Percentiles rank a stretch among this genome's conserved stretches.
phyloP scores from a whole-genome alignment of 2,329 filamentous ascomycete genomes.

The Plenodomus lindquistii region DNA sequence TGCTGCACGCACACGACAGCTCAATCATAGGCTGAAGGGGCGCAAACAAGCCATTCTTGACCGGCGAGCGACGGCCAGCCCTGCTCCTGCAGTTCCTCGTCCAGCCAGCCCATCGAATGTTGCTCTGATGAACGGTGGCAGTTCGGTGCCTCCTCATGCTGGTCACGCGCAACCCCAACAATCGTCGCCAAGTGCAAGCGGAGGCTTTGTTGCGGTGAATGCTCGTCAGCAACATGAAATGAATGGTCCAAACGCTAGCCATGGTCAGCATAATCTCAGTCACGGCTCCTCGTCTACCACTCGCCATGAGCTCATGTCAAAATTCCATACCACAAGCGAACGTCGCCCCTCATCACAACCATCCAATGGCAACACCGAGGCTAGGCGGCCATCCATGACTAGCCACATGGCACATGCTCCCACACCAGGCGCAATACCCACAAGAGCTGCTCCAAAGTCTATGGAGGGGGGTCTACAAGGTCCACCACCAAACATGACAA shows the following conservation, averaged over 20 bases:
- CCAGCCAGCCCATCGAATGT: slow-evolving; percentile 47
- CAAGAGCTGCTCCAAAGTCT: slow-evolving; percentile 38
- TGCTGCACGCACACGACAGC: slow-evolving; percentile 71
- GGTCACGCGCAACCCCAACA: slow-evolving; percentile 23
- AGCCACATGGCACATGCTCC: slow-evolving; percentile 32
- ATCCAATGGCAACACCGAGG: slow-evolving; percentile 25
- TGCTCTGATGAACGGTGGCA: slow-evolving; percentile 48
- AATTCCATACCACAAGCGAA: slow-evolving; percentile 65
- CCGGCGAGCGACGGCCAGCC: slow-evolving; percentile 59
- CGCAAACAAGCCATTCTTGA: slow-evolving; percentile 73
- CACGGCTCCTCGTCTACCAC: slow-evolving; percentile 61
- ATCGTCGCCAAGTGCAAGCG: slow-evolving; percentile 42
- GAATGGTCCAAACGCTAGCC: slow-evolving; percentile 11
- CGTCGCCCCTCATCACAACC: slow-evolving; percentile 43
- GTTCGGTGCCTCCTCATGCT: slow-evolving; percentile 18
- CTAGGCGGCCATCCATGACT: slow-evolving; percentile 33
- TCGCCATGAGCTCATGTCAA: slow-evolving; percentile 63
- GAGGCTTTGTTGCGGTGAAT: slow-evolving; percentile 65
- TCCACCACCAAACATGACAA: slow-evolving; percentile 18
- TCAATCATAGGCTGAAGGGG: slow-evolving; percentile 79
- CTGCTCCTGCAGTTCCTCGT: slow-evolving; percentile 35
- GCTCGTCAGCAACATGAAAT: slow-evolving; percentile 48
- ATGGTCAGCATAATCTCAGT: slow-evolving; percentile 17
- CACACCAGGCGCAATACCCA: slow-evolving; percentile 19
- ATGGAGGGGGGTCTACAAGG: slow-evolving; percentile 18